These are phyloP conservation scores for Coffea eugenioides DNA, from an alignment of 257 asterid species.

Conservation along the genomic window DNA sequence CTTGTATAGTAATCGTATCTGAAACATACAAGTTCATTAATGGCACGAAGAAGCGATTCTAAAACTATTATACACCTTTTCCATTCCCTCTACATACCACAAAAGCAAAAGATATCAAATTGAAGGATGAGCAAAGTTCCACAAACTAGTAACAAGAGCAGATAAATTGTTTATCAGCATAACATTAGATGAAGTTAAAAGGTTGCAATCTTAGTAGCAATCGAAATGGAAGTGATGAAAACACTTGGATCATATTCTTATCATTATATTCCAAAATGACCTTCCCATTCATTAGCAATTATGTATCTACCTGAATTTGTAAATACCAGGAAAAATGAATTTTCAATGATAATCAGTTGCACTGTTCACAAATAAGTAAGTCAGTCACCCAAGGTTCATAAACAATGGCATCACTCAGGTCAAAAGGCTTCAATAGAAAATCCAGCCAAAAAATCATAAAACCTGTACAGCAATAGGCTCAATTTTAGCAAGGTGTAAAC, in stretches of 20 bases:
- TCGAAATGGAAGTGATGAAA: background rate
- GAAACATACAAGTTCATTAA: background rate
- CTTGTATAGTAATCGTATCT: background rate
- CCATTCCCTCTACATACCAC: background rate
- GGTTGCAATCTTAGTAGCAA: background rate
- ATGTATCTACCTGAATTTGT: background rate
- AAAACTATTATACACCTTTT: background rate
- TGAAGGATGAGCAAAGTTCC: background rate
- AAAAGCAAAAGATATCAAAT: background rate
- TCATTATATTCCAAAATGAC: background rate
- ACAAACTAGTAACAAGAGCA: background rate
- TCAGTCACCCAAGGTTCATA: background rate
- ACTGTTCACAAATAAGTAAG: background rate
- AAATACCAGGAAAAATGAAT: conserved; percentile 2
- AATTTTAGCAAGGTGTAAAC: background rate
- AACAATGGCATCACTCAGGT: background rate
- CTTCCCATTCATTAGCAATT: background rate
- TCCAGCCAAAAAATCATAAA: background rate
- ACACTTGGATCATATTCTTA: background rate
- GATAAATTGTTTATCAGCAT: background rate
- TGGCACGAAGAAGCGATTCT: background rate
- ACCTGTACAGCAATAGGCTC: background rate
- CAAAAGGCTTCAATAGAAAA: background rate
- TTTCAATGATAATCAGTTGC: background rate
- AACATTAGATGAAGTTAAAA: background rate